Conservation (phyloP, 495 filamentous ascomycete species). For the Penicillium maclennaniae region DNA sequence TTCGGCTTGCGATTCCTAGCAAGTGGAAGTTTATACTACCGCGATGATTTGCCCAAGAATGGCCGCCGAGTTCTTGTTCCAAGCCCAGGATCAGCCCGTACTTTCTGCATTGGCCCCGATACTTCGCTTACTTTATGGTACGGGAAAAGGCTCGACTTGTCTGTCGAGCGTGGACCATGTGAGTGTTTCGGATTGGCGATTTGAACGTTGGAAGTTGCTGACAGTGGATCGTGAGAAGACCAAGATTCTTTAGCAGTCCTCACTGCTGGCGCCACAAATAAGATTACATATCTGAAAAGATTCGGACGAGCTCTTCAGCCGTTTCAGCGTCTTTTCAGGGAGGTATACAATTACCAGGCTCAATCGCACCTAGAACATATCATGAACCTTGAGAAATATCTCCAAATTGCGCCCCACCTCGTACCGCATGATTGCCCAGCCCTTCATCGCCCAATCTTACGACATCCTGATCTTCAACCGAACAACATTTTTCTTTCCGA, state of each 20-base stretch:
- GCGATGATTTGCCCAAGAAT: neutral
- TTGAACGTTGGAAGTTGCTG: too few relatives aligned
- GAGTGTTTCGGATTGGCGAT: conserved; percentile 1
- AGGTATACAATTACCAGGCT: conserved; percentile 16
- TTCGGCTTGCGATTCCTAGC: conserved; percentile 14
- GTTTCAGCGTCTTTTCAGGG: conserved; percentile 17
- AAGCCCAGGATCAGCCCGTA: neutral
- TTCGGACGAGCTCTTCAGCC: conserved; percentile 15
- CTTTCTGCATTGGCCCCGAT: conserved; percentile 22
- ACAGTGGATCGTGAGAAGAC: too few relatives aligned
- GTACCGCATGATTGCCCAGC: neutral
- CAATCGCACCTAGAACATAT: conserved; percentile 13
- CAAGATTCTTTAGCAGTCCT: conserved; percentile 7
- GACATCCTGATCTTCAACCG: conserved; percentile 24
- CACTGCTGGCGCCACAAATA: conserved; percentile 12
- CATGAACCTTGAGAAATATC: conserved; percentile 11
- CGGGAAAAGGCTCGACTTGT: conserved; percentile 11
- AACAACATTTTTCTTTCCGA: conserved; percentile 20
- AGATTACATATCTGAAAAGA: conserved; percentile 14
- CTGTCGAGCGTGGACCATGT: conserved; percentile 19
- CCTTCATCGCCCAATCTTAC: conserved; percentile 12
- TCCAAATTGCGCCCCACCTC: conserved; percentile 14
- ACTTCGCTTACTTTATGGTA: conserved; percentile 18
- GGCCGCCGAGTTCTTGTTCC: neutral
- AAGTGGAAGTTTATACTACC: conserved; percentile 18